These are phyloP conservation scores for Raphanus sativus DNA, from an alignment of 345 rosid species.

Conservation along the genomic window DNA sequence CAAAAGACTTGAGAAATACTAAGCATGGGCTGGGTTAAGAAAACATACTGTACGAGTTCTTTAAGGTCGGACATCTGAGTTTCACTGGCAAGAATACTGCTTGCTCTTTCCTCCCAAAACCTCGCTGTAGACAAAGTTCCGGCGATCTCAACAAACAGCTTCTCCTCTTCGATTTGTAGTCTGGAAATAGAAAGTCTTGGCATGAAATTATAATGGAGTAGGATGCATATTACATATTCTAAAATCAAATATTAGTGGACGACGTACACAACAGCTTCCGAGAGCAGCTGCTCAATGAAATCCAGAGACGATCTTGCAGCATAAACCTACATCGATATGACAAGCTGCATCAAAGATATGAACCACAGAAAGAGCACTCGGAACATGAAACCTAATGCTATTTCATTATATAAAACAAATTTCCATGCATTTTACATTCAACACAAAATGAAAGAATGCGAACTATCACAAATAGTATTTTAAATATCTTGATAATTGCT, in stretches of 20 bases:
- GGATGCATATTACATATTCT: neutral
- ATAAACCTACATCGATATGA: slow-evolving; percentile 51
- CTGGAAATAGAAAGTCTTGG: slow-evolving; percentile 44
- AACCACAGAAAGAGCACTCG: neutral
- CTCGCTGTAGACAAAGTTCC: slow-evolving; percentile 54
- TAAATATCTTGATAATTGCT: neutral
- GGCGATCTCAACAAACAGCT: slow-evolving; percentile 53
- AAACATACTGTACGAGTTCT: slow-evolving; percentile 64
- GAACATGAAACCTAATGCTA: neutral
- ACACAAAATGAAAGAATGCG: neutral
- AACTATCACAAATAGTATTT: neutral
- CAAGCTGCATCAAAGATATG: slow-evolving; percentile 4
- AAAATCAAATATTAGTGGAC: slow-evolving; percentile 22
- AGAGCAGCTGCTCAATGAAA: slow-evolving; percentile 56
- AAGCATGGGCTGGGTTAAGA: slow-evolving; percentile 5
- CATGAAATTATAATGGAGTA: neutral
- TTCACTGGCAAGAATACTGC: slow-evolving; percentile 46
- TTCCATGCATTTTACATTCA: slow-evolving; percentile 12
- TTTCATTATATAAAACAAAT: neutral
- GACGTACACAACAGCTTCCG: slow-evolving; percentile 64
- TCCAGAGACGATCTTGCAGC: slow-evolving; percentile 53
- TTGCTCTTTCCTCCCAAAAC: slow-evolving; percentile 77
- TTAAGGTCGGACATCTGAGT: slow-evolving; percentile 70
- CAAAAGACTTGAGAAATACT: slow-evolving; percentile 10
- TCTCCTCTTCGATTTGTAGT: slow-evolving; percentile 63